Base-by-base conservation (phyloP, 495 filamentous ascomycete species). In the Chaetomium tenue region DNA sequence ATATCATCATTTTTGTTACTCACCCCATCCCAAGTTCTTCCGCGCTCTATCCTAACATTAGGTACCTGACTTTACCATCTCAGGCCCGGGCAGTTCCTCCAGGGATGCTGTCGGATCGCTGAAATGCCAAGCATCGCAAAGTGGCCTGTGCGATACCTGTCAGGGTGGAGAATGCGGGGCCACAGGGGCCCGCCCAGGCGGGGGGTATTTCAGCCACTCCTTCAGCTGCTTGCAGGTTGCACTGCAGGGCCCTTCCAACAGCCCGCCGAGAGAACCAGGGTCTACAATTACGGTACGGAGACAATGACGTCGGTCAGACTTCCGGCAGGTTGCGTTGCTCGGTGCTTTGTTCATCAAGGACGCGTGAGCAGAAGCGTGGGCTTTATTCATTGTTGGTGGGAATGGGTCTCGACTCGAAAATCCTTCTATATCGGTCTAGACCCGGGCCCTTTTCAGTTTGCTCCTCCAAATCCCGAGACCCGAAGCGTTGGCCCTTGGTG, bases 291-390 rank as follows among this genome's bases (percentile, higher is more conserved):
- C n/a, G n/a, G n/a, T n/a, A n/a, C n/a, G n/a, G n/a, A n/a, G n/a
- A n/a, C 56, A 48, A 67, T 67, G 66, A 67, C 66, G 66, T 67
- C 66, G 66, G 60, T 63, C 53, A 18, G 23, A 28, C 18, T 16
- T 39, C 11, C 7, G 18, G 28, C 30, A 58, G 23, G 26, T 39
- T 39, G 58, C 28, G 33, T 51, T 51, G 58, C 8, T 39, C 46
- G 58, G 20, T 51, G 44, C 44, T 40, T 44, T 37, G 44, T 52
- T 28, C 20, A 13, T 28, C 25, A 55, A 20, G 26, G 26, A n/a
- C 28, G 13, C n/a, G 30, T 5, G 22, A 39, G 23, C 58, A 58
- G 42, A n/a, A 40, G 50, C 50, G 50, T 62, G 37, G 50, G 11
- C 33, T 37, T 7, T 37, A 37, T 58, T 55, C 26, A 61, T 66